These are phyloP conservation scores for Cladosporium sp. DNA, from an alignment of 2,329 filamentous ascomycete species.

Conservation along the genomic window DNA sequence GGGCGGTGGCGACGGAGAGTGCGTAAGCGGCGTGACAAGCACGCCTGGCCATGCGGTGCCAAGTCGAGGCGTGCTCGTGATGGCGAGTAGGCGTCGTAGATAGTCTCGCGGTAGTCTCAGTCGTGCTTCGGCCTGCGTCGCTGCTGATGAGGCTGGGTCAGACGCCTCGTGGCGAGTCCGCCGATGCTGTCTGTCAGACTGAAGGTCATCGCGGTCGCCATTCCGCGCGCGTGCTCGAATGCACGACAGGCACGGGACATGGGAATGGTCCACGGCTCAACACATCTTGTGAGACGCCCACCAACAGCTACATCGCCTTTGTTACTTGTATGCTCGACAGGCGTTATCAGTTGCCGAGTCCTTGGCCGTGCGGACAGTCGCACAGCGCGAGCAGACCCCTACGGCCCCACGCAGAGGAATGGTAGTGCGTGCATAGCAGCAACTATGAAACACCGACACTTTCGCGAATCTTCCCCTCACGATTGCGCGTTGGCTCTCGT, in stretches of 20 bases:
- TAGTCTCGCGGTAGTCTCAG: no score
- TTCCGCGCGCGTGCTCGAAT: neutral
- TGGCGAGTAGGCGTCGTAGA: neutral
- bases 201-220: neutral
- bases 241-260: no score
- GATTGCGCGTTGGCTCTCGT: conserved; percentile 2
- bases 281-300: no score
- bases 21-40: conserved; percentile 8
- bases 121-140: no score
- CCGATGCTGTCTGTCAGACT: no score
- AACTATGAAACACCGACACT: conserved; percentile 5
- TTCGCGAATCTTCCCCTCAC: conserved; percentile 1
- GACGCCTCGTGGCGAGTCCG: no score
- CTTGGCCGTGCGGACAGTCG: neutral
- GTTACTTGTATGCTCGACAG: no score
- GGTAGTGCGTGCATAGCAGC: neutral
- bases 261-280: neutral
- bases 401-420: neutral
- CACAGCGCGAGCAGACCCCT: no score
- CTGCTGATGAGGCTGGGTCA: no score
- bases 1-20: neutral
- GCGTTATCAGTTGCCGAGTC: no score
- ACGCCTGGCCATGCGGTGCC: neutral
- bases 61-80: neutral
- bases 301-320: no score